Evolutionary conservation across 345 rosid genomes (phyloP), one percentile per base, ranked within the genome.

Genomic region (Carallia brachiata): DNA sequence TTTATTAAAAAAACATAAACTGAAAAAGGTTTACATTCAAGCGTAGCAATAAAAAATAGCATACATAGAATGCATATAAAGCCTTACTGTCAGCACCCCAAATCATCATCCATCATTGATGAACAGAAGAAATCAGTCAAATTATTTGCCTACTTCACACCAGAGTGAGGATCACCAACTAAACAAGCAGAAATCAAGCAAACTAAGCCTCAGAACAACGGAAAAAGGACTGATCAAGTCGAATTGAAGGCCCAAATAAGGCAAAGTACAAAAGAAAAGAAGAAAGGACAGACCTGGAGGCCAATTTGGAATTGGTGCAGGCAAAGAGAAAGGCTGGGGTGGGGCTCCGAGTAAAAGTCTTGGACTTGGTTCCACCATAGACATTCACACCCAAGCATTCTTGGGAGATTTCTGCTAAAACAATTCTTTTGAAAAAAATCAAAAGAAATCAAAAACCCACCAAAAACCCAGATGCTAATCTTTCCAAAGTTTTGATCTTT

Each of bases 321-420:
- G 96, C 80, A 90, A 79, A 61, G 87, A 85, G 81, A 85, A 90
- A 18, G 88, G 88, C 39, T 79, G 56, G 86, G 79, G 64, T 79
- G 67, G 2, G 75, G 61, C 28, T 79, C 70, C 40, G 40, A 66
- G 60, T 55, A 52, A 19, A 65, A 64, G 15, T 83, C 85, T 36
- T 70, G 9, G 68, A 65, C 73, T 71, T 61, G 63, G 70, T 69
- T 80, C 93, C 90, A 83, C 73, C 72, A 72, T 63, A 84, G 83
- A 68, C 93, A 88, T 59, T 90, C 89, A 72, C 88, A 88, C 27
- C 90, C 87, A 40, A 85, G 76, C 96, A 90, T 90, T 52, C 72
- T 76, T 31, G 8, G 27, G 31, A 4, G 23, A 6, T 13, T 61
- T 13, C 19, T 15, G 13, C 56, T 27, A 56, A 62, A 54, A 17